Base-by-base conservation (phyloP, 306 rosid species). In the Argentina anserina region DNA sequence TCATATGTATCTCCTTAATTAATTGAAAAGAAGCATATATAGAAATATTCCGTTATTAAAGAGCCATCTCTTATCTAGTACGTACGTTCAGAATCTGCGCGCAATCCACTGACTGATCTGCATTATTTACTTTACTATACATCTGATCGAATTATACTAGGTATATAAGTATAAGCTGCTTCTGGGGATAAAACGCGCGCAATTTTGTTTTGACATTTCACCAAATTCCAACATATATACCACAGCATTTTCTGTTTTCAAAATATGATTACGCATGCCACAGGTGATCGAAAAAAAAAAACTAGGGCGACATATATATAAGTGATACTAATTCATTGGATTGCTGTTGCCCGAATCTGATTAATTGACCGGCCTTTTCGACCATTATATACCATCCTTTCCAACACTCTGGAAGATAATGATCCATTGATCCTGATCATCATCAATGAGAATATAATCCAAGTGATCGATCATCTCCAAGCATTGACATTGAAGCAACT, bases 371-470 rank as follows among this genome's bases (percentile, higher is more conserved):
- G 17, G 65, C 36, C 11, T 68, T 67, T 61, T 67, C n/a, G n/a
- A n/a, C 17, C 60, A 67, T 73, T 69, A 50, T 46, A 69, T 49
- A 49, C 73, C 72, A 34, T 12, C 75, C 36, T 47, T 76, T 61
- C 77, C 63, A 76, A 65, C 13, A 45, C 42, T 65, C 63, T 14
- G 46, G 53, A 74, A 74, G 78, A 81, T 79, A 71, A 77, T 61
- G 86, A 83, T 87, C 77, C 81, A 71, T 75, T 61, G 86, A 83
- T 87, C 77, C 81, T 65, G 29, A 62, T 43, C 73, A 42, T 20
- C 29, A 71, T 53, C 29, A 26, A 50, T 56, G 46, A 42, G 69
- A 41, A 66, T 72, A 64, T 29, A 34, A 58, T 28, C 71, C 47
- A 23, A 69, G 47, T 50, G 10, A 13, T 10, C 46, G 25, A 41